Conservation (phyloP, 306 rosid species). For the Mimosa bimucronata region DNA sequence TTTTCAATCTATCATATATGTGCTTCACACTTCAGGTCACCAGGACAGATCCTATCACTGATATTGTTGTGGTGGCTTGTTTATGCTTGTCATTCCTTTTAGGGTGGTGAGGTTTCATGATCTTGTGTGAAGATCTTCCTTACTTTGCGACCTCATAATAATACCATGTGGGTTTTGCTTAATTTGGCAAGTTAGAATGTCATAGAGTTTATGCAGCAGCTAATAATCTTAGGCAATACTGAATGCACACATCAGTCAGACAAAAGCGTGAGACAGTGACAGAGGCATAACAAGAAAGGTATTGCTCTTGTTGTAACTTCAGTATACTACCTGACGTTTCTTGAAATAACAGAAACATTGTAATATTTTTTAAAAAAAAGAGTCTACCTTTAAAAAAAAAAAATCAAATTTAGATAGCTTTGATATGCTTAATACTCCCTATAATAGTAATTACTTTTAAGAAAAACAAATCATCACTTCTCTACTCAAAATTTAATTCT, state of each 20-base stretch:
- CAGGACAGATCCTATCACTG: slow-evolving; percentile 32
- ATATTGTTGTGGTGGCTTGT: slow-evolving; percentile 38
- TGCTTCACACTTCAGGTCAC: neutral
- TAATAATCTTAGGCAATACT: slow-evolving; percentile 42
- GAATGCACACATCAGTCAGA: slow-evolving; percentile 53
- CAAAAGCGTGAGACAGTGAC: slow-evolving; percentile 17
- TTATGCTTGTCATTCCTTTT: slow-evolving; percentile 51
- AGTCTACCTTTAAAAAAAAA: too few species aligned
- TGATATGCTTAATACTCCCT: too few species aligned
- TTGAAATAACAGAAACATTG: neutral
- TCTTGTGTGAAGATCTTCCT: slow-evolving; percentile 58
- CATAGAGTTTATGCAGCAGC: slow-evolving; percentile 65
- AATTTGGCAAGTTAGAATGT: slow-evolving; percentile 43
- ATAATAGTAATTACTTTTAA: too few species aligned
- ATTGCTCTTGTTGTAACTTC: slow-evolving; percentile 6
- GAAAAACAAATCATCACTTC: too few species aligned
- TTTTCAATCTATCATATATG: slow-evolving; percentile 49
- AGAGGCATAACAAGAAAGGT: neutral
- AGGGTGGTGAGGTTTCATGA: slow-evolving; percentile 55
- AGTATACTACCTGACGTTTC: neutral
- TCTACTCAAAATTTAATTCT: too few species aligned
- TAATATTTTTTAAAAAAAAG: too few species aligned
- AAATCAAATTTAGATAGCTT: too few species aligned
- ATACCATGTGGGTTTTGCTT: slow-evolving; percentile 48
- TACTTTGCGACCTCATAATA: slow-evolving; percentile 52